Evolutionary conservation across 176 grass and related monocot species (phyloP), one percentile per base, ranked within the genome.

Genomic region (Sorghum bicolor): DNA sequence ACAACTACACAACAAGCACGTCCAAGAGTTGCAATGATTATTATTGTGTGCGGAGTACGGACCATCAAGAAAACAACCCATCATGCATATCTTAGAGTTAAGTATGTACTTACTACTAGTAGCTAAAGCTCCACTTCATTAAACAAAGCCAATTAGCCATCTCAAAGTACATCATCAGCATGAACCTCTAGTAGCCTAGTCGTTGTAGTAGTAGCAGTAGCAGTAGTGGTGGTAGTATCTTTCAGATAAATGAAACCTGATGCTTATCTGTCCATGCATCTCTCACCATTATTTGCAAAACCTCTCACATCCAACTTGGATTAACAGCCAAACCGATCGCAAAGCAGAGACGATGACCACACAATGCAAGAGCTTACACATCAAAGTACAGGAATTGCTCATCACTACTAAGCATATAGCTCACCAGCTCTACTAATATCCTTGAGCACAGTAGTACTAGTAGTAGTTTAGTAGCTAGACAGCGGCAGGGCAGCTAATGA

Each of bases 221-320:
- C 22, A 63, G 65, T 20, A 67, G 64, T 10, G 81, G 65, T 44
- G 11, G 39, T 41, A 81, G 40, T 72, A 76, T 82, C 78, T 55
- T 44, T 14, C 64, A 77, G 22, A 70, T 71, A 70, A 81, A 65
- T 72, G 20, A 79, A 69, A 82, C 60, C 11, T 55, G 64, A 29
- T 69, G 72, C 16, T 44, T 80, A 10, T 47, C 15, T 31, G 67
- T 71, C 86, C 25, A 6, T 64, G 11, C 24, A 47, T 45, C 24
- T 47, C 52, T 44, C 40, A 66, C 58, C 40, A 73, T 39, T 61
- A 84, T 66, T 55, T 82, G 67, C 17, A 78, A 39, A 81, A 71
- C 82, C 88, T 86, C 86, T 84, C 64, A 77, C 64, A 72, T 28
- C 64, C 78, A 82, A 44, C 50, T 80, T 76, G 48, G 79, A 82